A percentile compares a stretch with the other conserved stretches of the same genome.
These are phyloP conservation scores for Suillus subalutaceus DNA, from an alignment of 768 basidiomycete species.

Conservation along the genomic window DNA sequence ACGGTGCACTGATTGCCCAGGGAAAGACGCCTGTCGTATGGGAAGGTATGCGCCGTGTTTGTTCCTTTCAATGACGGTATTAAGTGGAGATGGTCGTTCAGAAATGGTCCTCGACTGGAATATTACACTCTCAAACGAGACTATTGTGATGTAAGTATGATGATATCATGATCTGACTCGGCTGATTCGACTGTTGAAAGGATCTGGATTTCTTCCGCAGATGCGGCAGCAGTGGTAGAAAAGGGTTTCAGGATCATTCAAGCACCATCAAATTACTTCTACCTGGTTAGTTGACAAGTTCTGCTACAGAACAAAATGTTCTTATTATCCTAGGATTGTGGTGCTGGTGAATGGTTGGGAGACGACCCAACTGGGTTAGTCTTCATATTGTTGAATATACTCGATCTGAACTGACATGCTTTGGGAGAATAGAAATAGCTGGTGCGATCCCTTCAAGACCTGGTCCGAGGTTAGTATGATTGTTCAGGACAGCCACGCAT, in stretches of 20 bases:
- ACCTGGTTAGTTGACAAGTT: slow-evolving; percentile 42
- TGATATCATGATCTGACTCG: slow-evolving; percentile 4
- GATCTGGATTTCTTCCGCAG: slow-evolving; percentile 71
- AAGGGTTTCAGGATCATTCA: slow-evolving; percentile 69
- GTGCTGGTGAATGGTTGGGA: slow-evolving; percentile 73
- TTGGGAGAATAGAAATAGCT: slow-evolving; percentile 49
- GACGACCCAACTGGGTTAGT: slow-evolving; percentile 44
- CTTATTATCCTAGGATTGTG: slow-evolving; percentile 53
- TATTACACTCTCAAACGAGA: slow-evolving; percentile 49
- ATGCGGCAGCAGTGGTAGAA: slow-evolving; percentile 60
- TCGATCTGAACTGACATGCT: slow-evolving; percentile 3
- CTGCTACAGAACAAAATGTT: background rate
- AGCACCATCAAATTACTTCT: slow-evolving; percentile 76
- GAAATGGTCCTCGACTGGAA: slow-evolving; percentile 68
- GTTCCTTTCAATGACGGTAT: background rate
- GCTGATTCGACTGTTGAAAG: slow-evolving; percentile 32
- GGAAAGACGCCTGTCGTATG: slow-evolving; percentile 55
- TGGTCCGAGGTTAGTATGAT: slow-evolving; percentile 63
- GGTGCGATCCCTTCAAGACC: slow-evolving; percentile 81
- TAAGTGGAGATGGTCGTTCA: slow-evolving; percentile 15
- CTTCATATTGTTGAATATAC: background rate
- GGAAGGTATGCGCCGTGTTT: slow-evolving; percentile 34
- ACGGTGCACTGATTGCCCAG: slow-evolving; percentile 28
- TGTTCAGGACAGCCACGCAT: slow-evolving; percentile 7
- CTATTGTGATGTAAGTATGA: slow-evolving; percentile 55